Percentiles rank a stretch among this genome's conserved stretches.
These are phyloP conservation scores for Exutisphaerella laricina DNA, from an alignment of 2,329 filamentous ascomycete species.

Conservation along the genomic window DNA sequence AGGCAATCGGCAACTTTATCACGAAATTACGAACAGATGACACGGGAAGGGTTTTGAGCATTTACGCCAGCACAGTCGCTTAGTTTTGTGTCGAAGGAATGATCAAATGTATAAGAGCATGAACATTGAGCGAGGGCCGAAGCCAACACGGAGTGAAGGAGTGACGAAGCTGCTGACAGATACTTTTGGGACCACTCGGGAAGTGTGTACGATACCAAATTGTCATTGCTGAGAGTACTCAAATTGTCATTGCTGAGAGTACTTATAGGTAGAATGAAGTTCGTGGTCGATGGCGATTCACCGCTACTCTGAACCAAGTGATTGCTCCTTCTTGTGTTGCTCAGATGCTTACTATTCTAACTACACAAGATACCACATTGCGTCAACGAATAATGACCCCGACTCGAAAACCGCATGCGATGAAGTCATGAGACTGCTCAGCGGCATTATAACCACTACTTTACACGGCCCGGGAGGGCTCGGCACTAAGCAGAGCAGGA, in stretches of 20 bases:
- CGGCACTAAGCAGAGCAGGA: no score
- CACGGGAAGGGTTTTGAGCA: not conserved
- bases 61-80: not conserved
- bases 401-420: no score
- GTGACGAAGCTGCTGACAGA: not conserved
- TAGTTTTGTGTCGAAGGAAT: not conserved
- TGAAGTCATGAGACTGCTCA: no score
- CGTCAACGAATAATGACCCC: no score
- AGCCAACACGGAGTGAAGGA: not conserved
- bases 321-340: no score
- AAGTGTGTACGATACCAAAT: conserved; percentile 5
- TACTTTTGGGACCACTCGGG: not conserved
- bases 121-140: not conserved
- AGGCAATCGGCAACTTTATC: not conserved
- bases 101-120: not conserved
- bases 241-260: conserved; percentile 1
- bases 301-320: no score
- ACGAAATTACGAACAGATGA: conserved; percentile 3
- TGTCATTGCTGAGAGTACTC: conserved; percentile 1
- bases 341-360: no score
- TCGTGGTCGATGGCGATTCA: no score
- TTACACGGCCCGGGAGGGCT: no score
- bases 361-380: no score
- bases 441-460: no score
- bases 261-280: no score